phyloP scores from a whole-genome alignment of 2,329 filamentous ascomycete species.

The Calycina herbarum region DNA sequence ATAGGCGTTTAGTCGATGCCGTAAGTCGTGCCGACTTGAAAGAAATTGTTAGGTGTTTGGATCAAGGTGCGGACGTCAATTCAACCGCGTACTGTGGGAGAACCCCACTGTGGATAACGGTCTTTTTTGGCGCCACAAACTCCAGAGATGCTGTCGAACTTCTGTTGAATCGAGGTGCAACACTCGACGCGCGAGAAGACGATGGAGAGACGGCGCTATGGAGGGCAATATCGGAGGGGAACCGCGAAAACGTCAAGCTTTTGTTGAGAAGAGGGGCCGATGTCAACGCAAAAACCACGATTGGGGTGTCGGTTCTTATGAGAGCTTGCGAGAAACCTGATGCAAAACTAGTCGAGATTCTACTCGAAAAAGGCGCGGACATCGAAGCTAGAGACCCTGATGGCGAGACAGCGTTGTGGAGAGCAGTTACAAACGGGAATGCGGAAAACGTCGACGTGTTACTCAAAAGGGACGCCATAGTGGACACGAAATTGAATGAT shows the following conservation, averaged over 20 bases:
- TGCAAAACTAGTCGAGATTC: too few species aligned
- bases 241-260: not conserved
- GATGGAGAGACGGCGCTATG: slow-evolving; percentile 3
- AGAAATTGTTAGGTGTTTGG: not conserved
- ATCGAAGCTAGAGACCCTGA: too few species aligned
- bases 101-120: not conserved
- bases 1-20: not conserved
- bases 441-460: too few species aligned
- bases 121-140: not conserved
- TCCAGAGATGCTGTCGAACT: not conserved
- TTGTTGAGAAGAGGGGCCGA: not conserved
- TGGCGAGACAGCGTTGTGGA: too few species aligned
- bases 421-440: too few species aligned
- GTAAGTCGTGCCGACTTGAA: not conserved
- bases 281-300: not conserved
- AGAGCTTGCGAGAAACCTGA: not conserved
- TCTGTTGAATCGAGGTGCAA: not conserved
- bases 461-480: too few species aligned
- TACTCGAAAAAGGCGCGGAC: too few species aligned
- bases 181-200: not conserved
- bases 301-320: not conserved
- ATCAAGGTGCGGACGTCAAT: slow-evolving; percentile 2
- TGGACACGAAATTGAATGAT: too few species aligned
- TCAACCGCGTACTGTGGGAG: not conserved
- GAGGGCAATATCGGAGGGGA: not conserved